Conservation (phyloP, 2,329 filamentous ascomycete genomes). For the Ceratocystis harringtonii region DNA sequence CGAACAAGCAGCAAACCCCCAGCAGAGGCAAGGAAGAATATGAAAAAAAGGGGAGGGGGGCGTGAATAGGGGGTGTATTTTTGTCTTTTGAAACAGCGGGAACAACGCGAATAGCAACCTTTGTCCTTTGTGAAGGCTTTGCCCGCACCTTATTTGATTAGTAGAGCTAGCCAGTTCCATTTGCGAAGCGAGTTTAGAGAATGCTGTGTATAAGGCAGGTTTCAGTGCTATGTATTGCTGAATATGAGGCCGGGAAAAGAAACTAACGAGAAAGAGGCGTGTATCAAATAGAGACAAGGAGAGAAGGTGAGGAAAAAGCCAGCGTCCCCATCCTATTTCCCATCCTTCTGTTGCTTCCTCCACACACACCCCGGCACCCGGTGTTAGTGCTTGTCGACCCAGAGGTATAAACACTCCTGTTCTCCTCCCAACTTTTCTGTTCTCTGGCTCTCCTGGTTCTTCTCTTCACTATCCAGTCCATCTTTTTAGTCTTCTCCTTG, state of each 20-base stretch:
- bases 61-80: background rate
- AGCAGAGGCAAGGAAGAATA: background rate
- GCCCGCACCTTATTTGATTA: background rate
- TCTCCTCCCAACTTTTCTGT: background rate
- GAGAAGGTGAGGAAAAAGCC: background rate
- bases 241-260: background rate
- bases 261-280: background rate
- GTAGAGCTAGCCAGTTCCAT: background rate
- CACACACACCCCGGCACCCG: background rate
- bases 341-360: background rate
- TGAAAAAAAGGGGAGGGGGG: background rate
- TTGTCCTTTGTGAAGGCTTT: background rate
- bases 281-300: slow-evolving; percentile 6
- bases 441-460: background rate
- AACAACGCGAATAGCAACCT: background rate
- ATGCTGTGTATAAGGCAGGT: background rate
- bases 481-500: slow-evolving; percentile 4
- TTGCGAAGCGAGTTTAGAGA: background rate
- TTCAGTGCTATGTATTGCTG: background rate
- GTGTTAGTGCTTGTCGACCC: background rate
- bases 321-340: background rate
- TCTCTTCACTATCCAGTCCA: slow-evolving; percentile 10
- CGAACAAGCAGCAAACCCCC: background rate
- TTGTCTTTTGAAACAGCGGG: background rate
- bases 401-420: slow-evolving; percentile 14